Evolutionary conservation across 108 stramenopile genomes (phyloP), one percentile per base, ranked within the genome.

Genomic region (Schizochytrium sp.): DNA sequence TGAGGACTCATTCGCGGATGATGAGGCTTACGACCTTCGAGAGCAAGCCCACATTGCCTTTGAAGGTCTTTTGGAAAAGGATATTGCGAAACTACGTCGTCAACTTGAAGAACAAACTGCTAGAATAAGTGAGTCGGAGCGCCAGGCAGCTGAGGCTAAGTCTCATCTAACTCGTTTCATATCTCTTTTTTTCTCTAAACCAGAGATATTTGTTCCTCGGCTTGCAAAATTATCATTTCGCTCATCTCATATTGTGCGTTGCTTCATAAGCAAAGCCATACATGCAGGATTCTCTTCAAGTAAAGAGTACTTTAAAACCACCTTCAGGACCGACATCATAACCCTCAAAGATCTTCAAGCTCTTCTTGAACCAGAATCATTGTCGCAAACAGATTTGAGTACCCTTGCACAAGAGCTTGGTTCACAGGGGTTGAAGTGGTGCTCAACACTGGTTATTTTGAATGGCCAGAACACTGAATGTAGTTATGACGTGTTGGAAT

Each of bases 21-120:
- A n/a, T 53, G 76, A 49, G 28, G 76, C 1, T 38, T n/a, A 55
- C 45, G 53, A 55, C 76, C 50, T 83, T 50, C 76, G 28, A 1
- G 76, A 83, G 47, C 76, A 55, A 42, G 76, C 76, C 40, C 76
- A 83, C 47, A 10, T 83, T 49, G 76, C 76, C 13, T 83, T 83
- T 1, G 76, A 83, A 53, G 28, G n/a, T 17, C 7, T 83, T 12
- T 53, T 83, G 15, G 76, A 83, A 50, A 42, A 2, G 5, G n/a
- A 83, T 38, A 55, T 83, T 28, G 76, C 76, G 5, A 40, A 83
- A n/a, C 28, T 83, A n/a, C 76, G 53, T 5, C 4, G 47, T 1
- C 15, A 5, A 2, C 76, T 38, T 7, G 10, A 12, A 13, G 40
- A 1, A 53, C 47, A 49, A 53, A 7, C 13, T 5, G 28, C 38